phyloP scores from a whole-genome alignment of 257 asterid species.

The Penstemon barbatus region DNA sequence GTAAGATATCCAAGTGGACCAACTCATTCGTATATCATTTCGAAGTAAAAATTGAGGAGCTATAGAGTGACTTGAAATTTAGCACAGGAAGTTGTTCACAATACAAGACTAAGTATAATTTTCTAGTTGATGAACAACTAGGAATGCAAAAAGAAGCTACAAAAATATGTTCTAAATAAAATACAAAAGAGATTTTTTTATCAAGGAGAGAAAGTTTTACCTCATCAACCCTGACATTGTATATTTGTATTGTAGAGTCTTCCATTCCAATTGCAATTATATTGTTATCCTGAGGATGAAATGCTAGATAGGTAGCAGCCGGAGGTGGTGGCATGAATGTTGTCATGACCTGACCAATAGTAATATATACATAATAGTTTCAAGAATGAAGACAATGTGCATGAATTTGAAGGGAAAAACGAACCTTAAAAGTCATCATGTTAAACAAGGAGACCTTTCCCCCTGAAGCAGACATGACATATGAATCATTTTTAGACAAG shows the following conservation, averaged over 20 bases:
- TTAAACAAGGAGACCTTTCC: constrained; percentile 95
- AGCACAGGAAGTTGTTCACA: constrained; percentile 6
- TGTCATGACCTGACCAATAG: constrained; percentile 78
- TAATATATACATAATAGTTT: constrained; percentile 26
- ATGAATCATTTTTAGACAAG: constrained; percentile 91
- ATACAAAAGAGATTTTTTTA: constrained; percentile 8
- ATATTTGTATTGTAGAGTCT: constrained; percentile 82
- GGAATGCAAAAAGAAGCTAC: constrained; percentile 19
- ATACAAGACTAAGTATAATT: background rate
- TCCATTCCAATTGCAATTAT: constrained; percentile 94
- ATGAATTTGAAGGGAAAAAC: constrained; percentile 15
- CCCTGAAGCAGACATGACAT: constrained; percentile 98
- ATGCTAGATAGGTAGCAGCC: constrained; percentile 91
- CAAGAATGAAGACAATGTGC: constrained; percentile 5
- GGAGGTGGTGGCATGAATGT: constrained; percentile 99
- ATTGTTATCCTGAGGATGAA: constrained; percentile 94
- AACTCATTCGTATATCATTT: background rate
- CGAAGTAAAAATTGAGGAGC: background rate
- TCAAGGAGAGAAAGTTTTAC: constrained; percentile 37
- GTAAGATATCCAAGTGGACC: background rate
- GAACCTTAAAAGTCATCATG: constrained; percentile 98
- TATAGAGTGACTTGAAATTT: constrained; percentile 11
- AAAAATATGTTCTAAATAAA: background rate
- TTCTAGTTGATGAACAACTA: constrained; percentile 2
- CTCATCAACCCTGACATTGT: constrained; percentile 94